These are phyloP conservation scores for Aureobasidium vineae DNA, from an alignment of 2,329 filamentous ascomycete species.

Conservation along the genomic window DNA sequence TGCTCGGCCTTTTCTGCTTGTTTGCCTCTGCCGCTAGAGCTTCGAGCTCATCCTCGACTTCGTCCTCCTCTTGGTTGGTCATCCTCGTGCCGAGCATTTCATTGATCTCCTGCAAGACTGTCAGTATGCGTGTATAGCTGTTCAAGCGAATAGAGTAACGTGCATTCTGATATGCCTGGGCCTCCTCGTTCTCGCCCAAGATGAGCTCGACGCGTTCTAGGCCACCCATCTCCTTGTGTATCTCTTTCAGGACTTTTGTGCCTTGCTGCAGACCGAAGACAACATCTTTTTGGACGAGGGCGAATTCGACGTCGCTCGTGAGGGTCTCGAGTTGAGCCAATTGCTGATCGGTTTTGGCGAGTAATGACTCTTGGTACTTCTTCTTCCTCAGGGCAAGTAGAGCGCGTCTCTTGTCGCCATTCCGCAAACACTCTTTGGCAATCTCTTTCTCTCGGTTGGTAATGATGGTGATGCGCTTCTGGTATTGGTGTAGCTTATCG, in stretches of 20 bases:
- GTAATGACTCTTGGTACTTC: slow-evolving; percentile 91
- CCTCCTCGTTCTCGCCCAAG: slow-evolving; percentile 88
- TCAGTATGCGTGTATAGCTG: slow-evolving; percentile 4
- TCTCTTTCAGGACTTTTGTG: slow-evolving; percentile 82
- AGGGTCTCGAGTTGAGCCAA: slow-evolving; percentile 91
- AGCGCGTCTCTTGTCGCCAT: slow-evolving; percentile 76
- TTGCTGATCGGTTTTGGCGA: slow-evolving; percentile 87
- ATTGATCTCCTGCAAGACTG: slow-evolving; percentile 70
- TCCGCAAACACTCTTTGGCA: slow-evolving; percentile 75
- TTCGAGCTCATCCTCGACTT: slow-evolving; percentile 93
- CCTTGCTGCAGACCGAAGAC: slow-evolving; percentile 90
- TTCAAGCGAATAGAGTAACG: slow-evolving; percentile 32
- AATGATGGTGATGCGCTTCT: slow-evolving; percentile 80
- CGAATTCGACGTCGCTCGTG: slow-evolving; percentile 88
- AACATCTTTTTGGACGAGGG: slow-evolving; percentile 94
- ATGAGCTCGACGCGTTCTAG: slow-evolving; percentile 92
- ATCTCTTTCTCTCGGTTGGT: slow-evolving; percentile 85
- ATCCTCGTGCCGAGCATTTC: slow-evolving; percentile 86
- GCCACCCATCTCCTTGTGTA: slow-evolving; percentile 94
- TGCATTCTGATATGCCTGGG: slow-evolving; percentile 85
- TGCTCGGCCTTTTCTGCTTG: slow-evolving; percentile 33
- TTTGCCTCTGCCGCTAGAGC: slow-evolving; percentile 67
- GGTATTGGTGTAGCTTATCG: slow-evolving; percentile 95
- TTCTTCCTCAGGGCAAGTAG: slow-evolving; percentile 87
- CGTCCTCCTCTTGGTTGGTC: slow-evolving; percentile 93